Evolutionary conservation across 2,329 filamentous ascomycete species (phyloP).

Genomic region (Xylaria arbuscula): DNA sequence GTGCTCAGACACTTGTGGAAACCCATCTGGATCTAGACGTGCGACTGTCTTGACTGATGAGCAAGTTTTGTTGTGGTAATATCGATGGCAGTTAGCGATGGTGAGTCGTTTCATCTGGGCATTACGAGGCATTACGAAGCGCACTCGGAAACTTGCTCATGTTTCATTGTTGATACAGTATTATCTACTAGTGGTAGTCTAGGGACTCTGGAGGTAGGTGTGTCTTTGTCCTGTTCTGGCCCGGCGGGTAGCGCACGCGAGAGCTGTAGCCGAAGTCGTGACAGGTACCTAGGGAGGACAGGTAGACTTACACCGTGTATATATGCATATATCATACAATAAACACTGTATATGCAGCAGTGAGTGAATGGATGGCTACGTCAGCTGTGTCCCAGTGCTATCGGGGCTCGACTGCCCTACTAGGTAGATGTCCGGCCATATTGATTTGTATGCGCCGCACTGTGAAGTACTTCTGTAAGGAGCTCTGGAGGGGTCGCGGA

Average conservation of each 20-base stretch:
- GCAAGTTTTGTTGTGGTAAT: slow-evolving; percentile 40
- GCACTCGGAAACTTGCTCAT: slow-evolving; percentile 41
- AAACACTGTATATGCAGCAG: background rate
- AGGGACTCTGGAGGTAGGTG: background rate
- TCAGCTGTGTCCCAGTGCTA: slow-evolving; percentile 5
- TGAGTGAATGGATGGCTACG: background rate
- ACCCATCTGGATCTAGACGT: background rate
- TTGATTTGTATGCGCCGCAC: slow-evolving; percentile 41
- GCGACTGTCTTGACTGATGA: slow-evolving; percentile 30
- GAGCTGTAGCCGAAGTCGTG: slow-evolving; percentile 35
- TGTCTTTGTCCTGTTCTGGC: slow-evolving; percentile 10
- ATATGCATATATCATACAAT: too few relatives aligned
- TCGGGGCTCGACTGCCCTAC: too few relatives aligned
- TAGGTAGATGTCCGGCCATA: background rate
- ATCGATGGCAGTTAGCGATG: background rate
- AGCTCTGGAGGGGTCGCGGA: slow-evolving; percentile 16
- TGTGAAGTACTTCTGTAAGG: slow-evolving; percentile 36
- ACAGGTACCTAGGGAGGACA: slow-evolving; percentile 30
- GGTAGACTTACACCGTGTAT: background rate
- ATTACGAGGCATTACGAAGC: slow-evolving; percentile 32
- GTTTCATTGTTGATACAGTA: slow-evolving; percentile 41
- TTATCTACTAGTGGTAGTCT: background rate
- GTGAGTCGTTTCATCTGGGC: slow-evolving; percentile 39
- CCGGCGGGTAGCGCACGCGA: slow-evolving; percentile 38
- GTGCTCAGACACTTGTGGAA: slow-evolving; percentile 13